A percentile compares a stretch with the other conserved stretches of the same genome.
Conservation (phyloP, 768 basidiomycete genomes). For the Phaeotremella fagi region DNA sequence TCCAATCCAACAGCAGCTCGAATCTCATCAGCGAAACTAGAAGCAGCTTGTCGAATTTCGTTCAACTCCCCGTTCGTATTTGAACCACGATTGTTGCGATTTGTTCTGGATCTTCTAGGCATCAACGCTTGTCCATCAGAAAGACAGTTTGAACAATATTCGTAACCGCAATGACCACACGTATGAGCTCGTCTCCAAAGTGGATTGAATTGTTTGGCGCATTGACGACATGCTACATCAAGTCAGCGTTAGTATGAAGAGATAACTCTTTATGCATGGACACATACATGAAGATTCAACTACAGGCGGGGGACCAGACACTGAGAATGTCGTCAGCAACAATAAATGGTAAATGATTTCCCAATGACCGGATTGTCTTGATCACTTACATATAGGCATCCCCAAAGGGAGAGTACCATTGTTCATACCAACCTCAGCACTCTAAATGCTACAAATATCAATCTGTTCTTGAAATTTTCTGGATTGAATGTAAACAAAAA, state of each 20-base stretch:
- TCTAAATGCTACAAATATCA: too few species aligned
- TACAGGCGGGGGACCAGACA: constrained; percentile 43
- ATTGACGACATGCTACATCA: constrained; percentile 40
- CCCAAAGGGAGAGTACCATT: constrained; percentile 19
- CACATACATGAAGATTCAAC: constrained; percentile 38
- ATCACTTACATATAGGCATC: constrained; percentile 33
- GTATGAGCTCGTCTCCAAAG: constrained; percentile 39
- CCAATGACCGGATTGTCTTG: background rate
- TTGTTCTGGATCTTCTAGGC: constrained; percentile 31
- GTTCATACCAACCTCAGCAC: too few species aligned
- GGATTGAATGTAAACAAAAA: background rate
- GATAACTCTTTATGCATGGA: background rate
- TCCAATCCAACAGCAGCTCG: constrained; percentile 26
- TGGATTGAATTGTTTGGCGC: constrained; percentile 44
- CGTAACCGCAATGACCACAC: constrained; percentile 46
- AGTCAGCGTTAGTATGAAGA: background rate
- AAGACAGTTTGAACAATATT: constrained; percentile 43
- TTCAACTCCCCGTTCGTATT: background rate
- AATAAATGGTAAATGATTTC: background rate
- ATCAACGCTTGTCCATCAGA: constrained; percentile 45
- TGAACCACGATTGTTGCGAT: too few species aligned
- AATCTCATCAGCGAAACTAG: constrained; percentile 10
- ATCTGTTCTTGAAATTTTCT: background rate
- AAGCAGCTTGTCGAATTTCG: background rate
- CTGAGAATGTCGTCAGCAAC: constrained; percentile 17